Evolutionary conservation across 208 protist genomes (phyloP).

Genomic region (Acanthamoeba lenticulata): DNA sequence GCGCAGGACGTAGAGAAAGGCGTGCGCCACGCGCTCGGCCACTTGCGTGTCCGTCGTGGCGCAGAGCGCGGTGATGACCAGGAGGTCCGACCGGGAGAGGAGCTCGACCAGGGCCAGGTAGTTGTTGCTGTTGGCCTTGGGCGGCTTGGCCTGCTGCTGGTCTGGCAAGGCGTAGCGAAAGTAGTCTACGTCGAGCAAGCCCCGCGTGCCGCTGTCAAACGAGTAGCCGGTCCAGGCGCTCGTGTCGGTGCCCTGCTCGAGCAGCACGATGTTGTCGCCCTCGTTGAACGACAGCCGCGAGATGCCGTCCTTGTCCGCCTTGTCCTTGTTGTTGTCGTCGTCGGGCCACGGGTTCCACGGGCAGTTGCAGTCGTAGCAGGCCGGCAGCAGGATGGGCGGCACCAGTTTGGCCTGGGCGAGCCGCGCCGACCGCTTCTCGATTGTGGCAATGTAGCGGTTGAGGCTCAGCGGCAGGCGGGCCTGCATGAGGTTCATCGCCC

Average conservation of each 20-base stretch:
- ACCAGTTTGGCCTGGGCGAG: not conserved
- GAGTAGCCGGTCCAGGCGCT: not conserved
- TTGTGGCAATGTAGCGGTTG: not conserved
- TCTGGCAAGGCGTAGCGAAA: not conserved
- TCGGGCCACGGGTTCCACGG: constrained; percentile 30
- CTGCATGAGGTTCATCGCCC: not conserved
- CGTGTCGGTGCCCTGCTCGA: not conserved
- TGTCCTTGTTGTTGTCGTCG: not conserved
- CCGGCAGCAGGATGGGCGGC: not conserved
- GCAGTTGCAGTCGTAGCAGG: constrained; percentile 43
- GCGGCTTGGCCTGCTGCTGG: not conserved
- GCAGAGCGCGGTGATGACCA: not conserved
- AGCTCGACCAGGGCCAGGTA: constrained; percentile 20
- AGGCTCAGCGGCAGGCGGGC: not conserved
- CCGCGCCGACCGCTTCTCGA: not conserved
- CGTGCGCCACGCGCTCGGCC: constrained; percentile 8
- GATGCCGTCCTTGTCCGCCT: not conserved
- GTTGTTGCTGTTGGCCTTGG: no score
- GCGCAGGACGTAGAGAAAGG: not conserved
- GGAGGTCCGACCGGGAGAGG: not conserved
- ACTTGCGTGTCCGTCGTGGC: not conserved
- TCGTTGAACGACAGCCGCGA: not conserved
- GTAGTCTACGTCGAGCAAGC: constrained; percentile 5
- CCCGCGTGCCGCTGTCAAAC: not conserved
- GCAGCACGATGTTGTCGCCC: not conserved